A percentile compares a stretch with the other conserved stretches of the same genome.
Conservation (phyloP, 768 basidiomycete genomes). For the Phanerodontia chrysosporium region DNA sequence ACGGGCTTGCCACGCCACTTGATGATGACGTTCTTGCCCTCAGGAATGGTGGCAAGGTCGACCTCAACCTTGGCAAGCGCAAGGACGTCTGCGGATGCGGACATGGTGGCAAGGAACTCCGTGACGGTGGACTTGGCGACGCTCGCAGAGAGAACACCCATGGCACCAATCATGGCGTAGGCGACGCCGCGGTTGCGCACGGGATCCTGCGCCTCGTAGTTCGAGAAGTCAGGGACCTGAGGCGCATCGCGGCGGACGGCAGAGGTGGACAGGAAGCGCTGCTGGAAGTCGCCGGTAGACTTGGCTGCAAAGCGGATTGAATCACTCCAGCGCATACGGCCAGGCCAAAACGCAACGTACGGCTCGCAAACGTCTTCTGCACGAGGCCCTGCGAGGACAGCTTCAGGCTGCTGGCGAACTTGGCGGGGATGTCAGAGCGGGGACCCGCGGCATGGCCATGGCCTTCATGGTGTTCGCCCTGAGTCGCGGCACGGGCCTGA, state of each 20-base stretch:
- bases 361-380: conserved; percentile 58
- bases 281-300: conserved; percentile 52
- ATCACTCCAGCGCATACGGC: conserved; percentile 7
- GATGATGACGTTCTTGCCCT: conserved; percentile 96
- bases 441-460: conserved; percentile 45
- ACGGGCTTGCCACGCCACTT: conserved; percentile 99
- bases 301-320: conserved; percentile 35
- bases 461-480: conserved; percentile 45
- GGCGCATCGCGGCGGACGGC: conserved; percentile 63
- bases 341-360: conserved; percentile 36
- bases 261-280: conserved; percentile 77
- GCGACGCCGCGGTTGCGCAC: conserved; percentile 70
- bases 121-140: conserved; percentile 91
- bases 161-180: conserved; percentile 87
- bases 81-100: conserved; percentile 95
- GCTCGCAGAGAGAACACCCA: conserved; percentile 92
- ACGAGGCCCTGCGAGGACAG: conserved; percentile 50
- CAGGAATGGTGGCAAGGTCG: conserved; percentile 83
- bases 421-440: conserved; percentile 59
- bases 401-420: conserved; percentile 51
- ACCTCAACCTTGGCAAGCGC: conserved; percentile 98
- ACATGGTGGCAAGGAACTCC: conserved; percentile 94
- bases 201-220: conserved; percentile 70
- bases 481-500: conserved; percentile 55
- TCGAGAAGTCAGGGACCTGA: conserved; percentile 83